Evolutionary conservation across 140 eudicot species (phyloP), one percentile per base, ranked within the genome.

Genomic region (Senecio squalidus): DNA sequence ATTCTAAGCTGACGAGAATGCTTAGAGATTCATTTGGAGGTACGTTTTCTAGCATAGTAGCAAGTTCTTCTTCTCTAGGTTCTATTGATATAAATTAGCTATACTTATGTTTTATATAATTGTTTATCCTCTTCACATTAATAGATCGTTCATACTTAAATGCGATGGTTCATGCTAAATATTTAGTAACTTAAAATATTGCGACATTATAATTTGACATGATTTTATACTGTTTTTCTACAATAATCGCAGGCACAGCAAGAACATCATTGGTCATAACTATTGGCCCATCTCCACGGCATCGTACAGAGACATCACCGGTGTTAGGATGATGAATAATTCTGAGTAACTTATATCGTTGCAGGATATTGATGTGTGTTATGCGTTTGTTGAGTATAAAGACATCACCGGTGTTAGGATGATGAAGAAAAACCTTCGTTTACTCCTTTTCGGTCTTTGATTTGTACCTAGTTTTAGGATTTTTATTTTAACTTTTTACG

Each of bases 11-110:
- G n/a, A n/a, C 98, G 4, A 84, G 98, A 72, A 70, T 92, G 69
- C 98, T 92, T 59, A 92, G 74, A 78, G 96, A 92, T 87, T 92
- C 98, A 62, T 92, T 92, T 87, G 98, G 98, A 81, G 98, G 98
- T 80, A 45, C 75, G 79, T 7, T 52, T 25, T n/a, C 30, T 48
- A 43, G 20, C 56, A 61, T 30, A 31, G 16, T 15, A 59, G 18
- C 65, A 44, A 49, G 14, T 20, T 15, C 11, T 58, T 55, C 38
- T 9, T 54, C 36, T 55, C 1, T 24, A 44, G 17, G 17, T 69
- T 55, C 26, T 24, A 28, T 40, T 10, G 15, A 57, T 57, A 22
- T 36, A 13, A 36, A 14, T 36, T n/a, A 39, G 31, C 30, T 58
- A 22, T 58, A 13, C 33, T 58, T 24, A 3, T 17, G 22, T 22